Conservation (phyloP, 345 rosid genomes). For the Noccaea caerulescens region DNA sequence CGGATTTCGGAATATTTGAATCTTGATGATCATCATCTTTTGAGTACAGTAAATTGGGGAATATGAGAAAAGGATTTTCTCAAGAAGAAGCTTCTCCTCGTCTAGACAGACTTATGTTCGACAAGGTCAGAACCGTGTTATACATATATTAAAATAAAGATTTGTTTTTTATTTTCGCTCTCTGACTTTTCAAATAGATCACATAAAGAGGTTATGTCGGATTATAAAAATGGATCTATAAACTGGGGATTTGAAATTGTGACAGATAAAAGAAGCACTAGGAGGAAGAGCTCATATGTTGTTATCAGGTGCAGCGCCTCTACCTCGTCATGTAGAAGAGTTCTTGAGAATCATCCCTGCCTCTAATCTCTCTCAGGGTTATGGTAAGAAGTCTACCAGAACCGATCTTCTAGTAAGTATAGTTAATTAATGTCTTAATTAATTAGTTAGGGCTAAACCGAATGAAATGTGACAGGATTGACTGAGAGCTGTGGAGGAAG, state of each 20-base stretch:
- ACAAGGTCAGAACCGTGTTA: constrained; percentile 55
- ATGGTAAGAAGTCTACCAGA: constrained; percentile 60
- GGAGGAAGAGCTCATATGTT: constrained; percentile 81
- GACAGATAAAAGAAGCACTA: constrained; percentile 71
- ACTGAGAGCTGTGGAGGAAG: constrained; percentile 95
- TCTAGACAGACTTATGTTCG: constrained; percentile 75
- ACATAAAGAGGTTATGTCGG: not conserved
- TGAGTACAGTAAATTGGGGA: constrained; percentile 67
- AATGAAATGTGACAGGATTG: constrained; percentile 59
- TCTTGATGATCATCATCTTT: constrained; percentile 16
- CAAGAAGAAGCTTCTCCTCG: constrained; percentile 89
- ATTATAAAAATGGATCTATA: not conserved
- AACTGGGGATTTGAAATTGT: constrained; percentile 21
- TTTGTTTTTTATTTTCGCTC: too few species aligned
- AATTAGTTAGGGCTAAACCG: constrained; percentile 7
- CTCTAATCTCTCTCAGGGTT: constrained; percentile 88
- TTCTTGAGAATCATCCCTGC: constrained; percentile 80
- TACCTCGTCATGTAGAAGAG: constrained; percentile 90
- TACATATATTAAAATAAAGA: not conserved
- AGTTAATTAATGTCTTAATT: not conserved
- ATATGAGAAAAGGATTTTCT: constrained; percentile 73
- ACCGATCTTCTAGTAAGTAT: not conserved
- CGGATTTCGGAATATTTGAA: not conserved
- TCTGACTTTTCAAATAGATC: too few species aligned
- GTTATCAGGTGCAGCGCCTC: constrained; percentile 95